These are phyloP conservation scores for Chamaecyparis obtusa DNA, from an alignment of 75 land plant species.

Conservation along the genomic window DNA sequence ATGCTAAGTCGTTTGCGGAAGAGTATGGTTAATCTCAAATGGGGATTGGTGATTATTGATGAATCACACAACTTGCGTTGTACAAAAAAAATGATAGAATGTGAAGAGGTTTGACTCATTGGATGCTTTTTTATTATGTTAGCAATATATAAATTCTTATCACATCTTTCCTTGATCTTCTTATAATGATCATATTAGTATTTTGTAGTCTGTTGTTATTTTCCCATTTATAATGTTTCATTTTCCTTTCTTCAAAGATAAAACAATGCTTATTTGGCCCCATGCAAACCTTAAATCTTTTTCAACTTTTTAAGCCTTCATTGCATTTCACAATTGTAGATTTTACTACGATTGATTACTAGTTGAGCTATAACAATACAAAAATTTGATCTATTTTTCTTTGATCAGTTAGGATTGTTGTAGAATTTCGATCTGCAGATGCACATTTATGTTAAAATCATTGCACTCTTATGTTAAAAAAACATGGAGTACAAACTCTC, in stretches of 20 bases:
- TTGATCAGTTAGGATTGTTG: background rate
- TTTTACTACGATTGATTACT: background rate
- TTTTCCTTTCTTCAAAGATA: background rate
- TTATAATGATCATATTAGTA: background rate
- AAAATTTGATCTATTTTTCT: background rate
- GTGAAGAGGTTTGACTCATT: conserved; percentile 66
- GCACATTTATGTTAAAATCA: background rate
- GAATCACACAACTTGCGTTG: conserved; percentile 92
- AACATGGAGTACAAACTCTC: background rate
- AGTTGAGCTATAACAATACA: background rate
- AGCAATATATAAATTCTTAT: background rate
- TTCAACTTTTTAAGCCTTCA: background rate
- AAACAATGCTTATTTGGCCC: background rate
- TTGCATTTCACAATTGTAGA: background rate
- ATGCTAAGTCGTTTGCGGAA: conserved; percentile 74
- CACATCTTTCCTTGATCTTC: background rate
- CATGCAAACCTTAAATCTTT: background rate
- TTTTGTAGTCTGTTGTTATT: background rate
- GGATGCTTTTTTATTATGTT: background rate
- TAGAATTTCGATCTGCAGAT: background rate
- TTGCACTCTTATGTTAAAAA: background rate
- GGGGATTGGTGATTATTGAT: conserved; percentile 87
- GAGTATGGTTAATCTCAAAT: conserved; percentile 63
- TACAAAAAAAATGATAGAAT: conserved; percentile 56
- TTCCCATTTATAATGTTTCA: background rate